These are phyloP conservation scores for Trapa incisa DNA, from an alignment of 345 rosid species.

Conservation along the genomic window DNA sequence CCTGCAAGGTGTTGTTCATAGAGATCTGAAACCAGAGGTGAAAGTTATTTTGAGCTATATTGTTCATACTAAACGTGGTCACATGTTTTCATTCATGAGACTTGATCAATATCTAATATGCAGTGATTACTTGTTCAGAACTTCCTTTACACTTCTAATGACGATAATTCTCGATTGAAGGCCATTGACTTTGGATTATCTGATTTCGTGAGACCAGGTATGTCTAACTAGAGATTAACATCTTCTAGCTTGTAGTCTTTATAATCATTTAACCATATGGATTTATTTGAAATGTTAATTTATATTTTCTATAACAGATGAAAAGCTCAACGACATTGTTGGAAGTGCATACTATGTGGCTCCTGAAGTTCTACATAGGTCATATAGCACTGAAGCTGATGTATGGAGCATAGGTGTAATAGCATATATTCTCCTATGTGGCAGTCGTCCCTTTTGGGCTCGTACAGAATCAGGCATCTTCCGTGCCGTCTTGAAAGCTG, in stretches of 20 bases:
- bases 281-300: conserved; percentile 4
- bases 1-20: conserved; percentile 93
- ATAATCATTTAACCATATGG: neutral
- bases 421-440: conserved; percentile 84
- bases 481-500: conserved; percentile 79
- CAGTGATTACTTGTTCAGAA: conserved; percentile 43
- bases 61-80: neutral
- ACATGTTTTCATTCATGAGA: neutral
- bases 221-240: conserved; percentile 7
- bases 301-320: conserved; percentile 36
- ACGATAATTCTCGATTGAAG: conserved; percentile 70
- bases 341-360: conserved; percentile 97
- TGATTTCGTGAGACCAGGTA: conserved; percentile 96
- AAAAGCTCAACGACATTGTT: conserved; percentile 92
- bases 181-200: conserved; percentile 95
- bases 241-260: neutral
- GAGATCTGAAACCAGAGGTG: conserved; percentile 98
- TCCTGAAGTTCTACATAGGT: conserved; percentile 94
- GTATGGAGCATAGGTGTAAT: conserved; percentile 98
- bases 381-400: conserved; percentile 91
- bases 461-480: conserved; percentile 92
- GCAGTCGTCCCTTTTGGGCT: conserved; percentile 99
- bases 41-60: conserved; percentile 9
- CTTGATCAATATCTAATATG: conserved; percentile 3
- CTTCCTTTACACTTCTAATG: conserved; percentile 74